Conservation (phyloP, 1,284 basidiomycete species). For the Hymenochaete sp. region DNA sequence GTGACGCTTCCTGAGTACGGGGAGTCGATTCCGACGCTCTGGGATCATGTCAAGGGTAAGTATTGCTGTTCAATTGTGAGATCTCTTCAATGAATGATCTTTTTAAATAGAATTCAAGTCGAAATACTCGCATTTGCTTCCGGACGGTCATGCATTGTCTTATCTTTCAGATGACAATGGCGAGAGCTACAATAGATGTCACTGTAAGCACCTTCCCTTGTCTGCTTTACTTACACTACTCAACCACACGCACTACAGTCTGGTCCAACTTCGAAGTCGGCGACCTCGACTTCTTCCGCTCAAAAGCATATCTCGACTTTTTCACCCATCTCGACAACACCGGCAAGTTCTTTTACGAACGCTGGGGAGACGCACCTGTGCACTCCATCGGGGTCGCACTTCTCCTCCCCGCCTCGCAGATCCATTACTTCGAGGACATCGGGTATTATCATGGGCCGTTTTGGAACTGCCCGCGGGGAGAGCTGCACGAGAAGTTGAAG, state of each 20-base stretch:
- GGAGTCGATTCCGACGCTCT: constrained; percentile 68
- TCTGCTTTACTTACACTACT: no score
- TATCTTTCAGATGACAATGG: constrained; percentile 64
- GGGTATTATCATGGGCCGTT: constrained; percentile 47
- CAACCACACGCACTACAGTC: no score
- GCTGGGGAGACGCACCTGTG: constrained; percentile 78
- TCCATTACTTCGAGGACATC: constrained; percentile 62
- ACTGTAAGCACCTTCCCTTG: constrained; percentile 46
- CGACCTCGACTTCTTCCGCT: constrained; percentile 49
- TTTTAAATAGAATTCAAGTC: constrained; percentile 53
- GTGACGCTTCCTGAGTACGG: constrained; percentile 70
- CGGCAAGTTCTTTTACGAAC: constrained; percentile 76
- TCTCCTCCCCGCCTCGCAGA: constrained; percentile 50
- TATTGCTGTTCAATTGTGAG: background rate
- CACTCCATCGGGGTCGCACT: constrained; percentile 67
- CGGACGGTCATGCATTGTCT: constrained; percentile 55
- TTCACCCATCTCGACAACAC: constrained; percentile 64
- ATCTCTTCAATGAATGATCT: background rate
- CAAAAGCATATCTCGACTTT: constrained; percentile 60
- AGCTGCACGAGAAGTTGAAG: constrained; percentile 35
- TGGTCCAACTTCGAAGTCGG: constrained; percentile 79
- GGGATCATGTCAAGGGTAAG: constrained; percentile 49
- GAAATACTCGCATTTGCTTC: constrained; percentile 52
- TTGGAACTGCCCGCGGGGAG: constrained; percentile 42
- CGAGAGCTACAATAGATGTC: constrained; percentile 62